Conservation (phyloP, 1,139 yeast species). For the Suhomyces terraborum region DNA sequence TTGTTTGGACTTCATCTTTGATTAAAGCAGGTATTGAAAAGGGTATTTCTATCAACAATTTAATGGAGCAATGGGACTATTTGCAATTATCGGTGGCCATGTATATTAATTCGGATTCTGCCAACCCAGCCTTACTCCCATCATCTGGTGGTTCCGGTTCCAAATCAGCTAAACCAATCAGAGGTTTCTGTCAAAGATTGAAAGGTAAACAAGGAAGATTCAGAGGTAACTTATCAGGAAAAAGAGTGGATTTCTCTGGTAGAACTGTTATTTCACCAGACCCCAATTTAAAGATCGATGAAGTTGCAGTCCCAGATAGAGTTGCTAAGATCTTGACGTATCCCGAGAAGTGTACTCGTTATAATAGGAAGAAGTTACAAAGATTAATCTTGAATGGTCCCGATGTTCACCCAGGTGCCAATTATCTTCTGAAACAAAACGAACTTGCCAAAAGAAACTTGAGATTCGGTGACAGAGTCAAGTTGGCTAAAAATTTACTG, state of each 20-base stretch:
- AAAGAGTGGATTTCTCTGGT: conserved; percentile 97
- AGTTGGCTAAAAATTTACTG: conserved; percentile 72
- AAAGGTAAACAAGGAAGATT: conserved; percentile 99
- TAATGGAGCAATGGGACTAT: conserved; percentile 99
- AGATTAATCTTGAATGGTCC: conserved; percentile 82
- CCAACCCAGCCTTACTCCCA: conserved; percentile 75
- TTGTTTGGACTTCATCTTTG: conserved; percentile 92
- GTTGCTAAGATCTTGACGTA: conserved; percentile 95
- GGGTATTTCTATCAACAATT: conserved; percentile 86
- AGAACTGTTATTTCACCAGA: conserved; percentile 99
- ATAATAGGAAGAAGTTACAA: conserved; percentile 78
- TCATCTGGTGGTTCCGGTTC: conserved; percentile 59
- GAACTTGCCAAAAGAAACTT: conserved; percentile 87
- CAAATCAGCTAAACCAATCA: conserved; percentile 72
- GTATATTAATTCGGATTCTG: conserved; percentile 96
- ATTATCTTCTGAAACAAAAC: conserved; percentile 78
- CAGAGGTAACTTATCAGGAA: conserved; percentile 96
- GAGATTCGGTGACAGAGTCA: conserved; percentile 81
- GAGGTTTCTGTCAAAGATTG: conserved; percentile 95
- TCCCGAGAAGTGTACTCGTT: conserved; percentile 92
- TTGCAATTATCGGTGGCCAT: conserved; percentile 93
- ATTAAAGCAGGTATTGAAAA: conserved; percentile 93
- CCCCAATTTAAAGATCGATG: conserved; percentile 91
- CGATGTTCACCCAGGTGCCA: conserved; percentile 92
- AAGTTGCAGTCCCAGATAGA: conserved; percentile 97